A percentile compares a stretch with the other conserved stretches of the same genome.
Conservation (phyloP, 805 yeast species). For the Yarrowia sp. region DNA sequence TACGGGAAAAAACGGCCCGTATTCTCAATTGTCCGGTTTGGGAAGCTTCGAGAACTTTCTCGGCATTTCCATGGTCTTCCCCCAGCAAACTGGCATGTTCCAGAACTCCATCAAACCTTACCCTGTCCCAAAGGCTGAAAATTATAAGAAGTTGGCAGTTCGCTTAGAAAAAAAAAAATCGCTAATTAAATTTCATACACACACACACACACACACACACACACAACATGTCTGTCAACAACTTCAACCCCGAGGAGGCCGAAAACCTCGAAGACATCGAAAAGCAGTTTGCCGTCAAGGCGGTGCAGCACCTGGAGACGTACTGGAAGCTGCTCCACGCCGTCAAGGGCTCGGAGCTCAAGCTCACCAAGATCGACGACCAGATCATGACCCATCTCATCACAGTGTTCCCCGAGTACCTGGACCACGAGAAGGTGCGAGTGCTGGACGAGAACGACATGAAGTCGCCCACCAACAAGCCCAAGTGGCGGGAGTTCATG, state of each 20-base stretch:
- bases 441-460: constrained; percentile 76
- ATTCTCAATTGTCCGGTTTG: too few species aligned
- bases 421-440: constrained; percentile 62
- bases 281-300: constrained; percentile 96
- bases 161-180: neutral
- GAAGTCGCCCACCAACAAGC: constrained; percentile 81
- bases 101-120: neutral
- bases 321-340: constrained; percentile 83
- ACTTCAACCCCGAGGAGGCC: constrained; percentile 85
- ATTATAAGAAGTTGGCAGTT: neutral
- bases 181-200: neutral
- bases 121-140: neutral
- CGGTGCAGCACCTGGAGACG: constrained; percentile 82
- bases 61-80: too few species aligned
- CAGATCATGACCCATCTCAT: constrained; percentile 54
- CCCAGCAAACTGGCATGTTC: too few species aligned
- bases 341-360: constrained; percentile 79
- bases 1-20: too few species aligned
- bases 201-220: constrained; percentile 8
- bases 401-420: constrained; percentile 87
- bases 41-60: too few species aligned
- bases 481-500: constrained; percentile 88
- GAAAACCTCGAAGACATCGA: constrained; percentile 96
- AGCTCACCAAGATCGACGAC: constrained; percentile 54
- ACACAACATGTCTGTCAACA: constrained; percentile 29